phyloP scores from a whole-genome alignment of 176 grass and related monocot species.

The Aegilops longissima region DNA sequence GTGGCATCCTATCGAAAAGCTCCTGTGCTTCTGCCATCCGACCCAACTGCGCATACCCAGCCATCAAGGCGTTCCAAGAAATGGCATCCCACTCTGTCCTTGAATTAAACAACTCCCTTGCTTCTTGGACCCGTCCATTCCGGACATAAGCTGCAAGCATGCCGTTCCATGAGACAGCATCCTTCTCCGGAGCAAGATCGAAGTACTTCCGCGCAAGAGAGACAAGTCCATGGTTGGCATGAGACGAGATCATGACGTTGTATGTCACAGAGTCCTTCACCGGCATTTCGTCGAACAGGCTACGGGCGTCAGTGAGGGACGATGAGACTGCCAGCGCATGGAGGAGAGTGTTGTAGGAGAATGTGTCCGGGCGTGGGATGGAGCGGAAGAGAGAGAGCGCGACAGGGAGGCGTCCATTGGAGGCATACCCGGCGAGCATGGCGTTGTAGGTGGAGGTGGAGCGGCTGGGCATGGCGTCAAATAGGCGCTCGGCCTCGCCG shows the following conservation, averaged over 20 bases:
- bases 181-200: constrained; percentile 60
- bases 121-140: constrained; percentile 61
- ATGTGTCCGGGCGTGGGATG: constrained; percentile 61
- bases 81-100: constrained; percentile 71
- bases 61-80: constrained; percentile 92
- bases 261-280: constrained; percentile 66
- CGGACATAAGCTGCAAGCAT: constrained; percentile 75
- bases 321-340: constrained; percentile 45
- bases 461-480: constrained; percentile 60
- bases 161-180: constrained; percentile 85
- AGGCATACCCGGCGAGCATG: constrained; percentile 81
- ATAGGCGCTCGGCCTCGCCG: constrained; percentile 56
- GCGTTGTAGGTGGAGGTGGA: constrained; percentile 83
- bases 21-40: constrained; percentile 50
- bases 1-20: constrained; percentile 73
- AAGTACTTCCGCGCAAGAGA: constrained; percentile 67
- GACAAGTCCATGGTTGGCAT: constrained; percentile 64
- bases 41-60: constrained; percentile 58
- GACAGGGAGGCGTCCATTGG: constrained; percentile 57
- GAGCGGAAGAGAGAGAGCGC: constrained; percentile 52
- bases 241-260: constrained; percentile 84
- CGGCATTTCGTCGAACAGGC: constrained; percentile 79
- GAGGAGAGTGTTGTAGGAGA: constrained; percentile 90
- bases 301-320: constrained; percentile 54
- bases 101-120: constrained; percentile 64